Base-by-base conservation (phyloP, 2,329 filamentous ascomycete genomes). In the Penicillium sp. region DNA sequence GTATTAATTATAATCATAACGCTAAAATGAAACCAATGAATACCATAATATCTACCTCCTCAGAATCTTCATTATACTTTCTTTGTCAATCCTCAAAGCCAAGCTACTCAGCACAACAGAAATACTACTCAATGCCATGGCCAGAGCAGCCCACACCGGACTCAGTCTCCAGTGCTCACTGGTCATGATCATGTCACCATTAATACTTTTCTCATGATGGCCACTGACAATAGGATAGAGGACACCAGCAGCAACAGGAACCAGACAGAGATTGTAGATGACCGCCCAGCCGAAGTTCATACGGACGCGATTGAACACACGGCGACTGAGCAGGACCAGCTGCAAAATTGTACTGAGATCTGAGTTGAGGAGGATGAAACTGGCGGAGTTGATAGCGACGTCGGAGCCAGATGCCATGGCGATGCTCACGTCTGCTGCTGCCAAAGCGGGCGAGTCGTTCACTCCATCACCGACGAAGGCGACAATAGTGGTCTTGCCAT, bases 91-190 rank as follows among this genome's bases (percentile, higher is more conserved):
- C 69, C 87, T 83, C 76, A 97, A 73, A 47, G 86, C 80, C 67
- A 96, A 74, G 76, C 89, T 93, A 71, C 91, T 96, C 68, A 84
- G 76, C 48, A 97, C 88, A 43, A 97, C 92, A 67, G 89, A 94
- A 62, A 97, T 87, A 72, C 89, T 93, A 73, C 91, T 96, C 72
- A 92, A 74, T 26, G 93, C 93, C 93, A 97, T 97, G 1, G 92
- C 92, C 70, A 96, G 75, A 62, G 87, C 88, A 5, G 92, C 93
- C 92, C 92, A 97, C 6, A 80, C 78, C 1, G 79, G 79, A 60
- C 76, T 77, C 9, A 81, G 57, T 33, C 77, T 68, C 75, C 77
- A 80, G 48, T 77, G 75, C 11, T 67, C 67, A 58, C 70, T 59
- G 31, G 72, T 69, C 55, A 57, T 65, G 41, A 66, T 65, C 25